These are phyloP conservation scores for Candida mattraensis DNA, from an alignment of 805 yeast genomes.

Conservation along the genomic window DNA sequence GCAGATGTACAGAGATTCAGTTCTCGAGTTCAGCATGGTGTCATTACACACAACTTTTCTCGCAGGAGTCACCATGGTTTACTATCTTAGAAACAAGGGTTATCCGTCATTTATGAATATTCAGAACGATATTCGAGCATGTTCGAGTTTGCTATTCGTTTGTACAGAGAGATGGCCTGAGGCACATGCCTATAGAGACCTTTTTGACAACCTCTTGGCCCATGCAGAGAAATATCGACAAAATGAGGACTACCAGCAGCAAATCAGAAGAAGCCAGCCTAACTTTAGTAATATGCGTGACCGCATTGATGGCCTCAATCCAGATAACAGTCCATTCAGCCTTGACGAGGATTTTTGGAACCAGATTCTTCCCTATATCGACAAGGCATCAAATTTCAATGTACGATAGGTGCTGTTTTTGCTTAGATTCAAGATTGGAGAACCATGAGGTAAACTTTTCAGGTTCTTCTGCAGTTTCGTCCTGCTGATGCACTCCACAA, in stretches of 20 bases:
- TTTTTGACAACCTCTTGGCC: constrained; percentile 27
- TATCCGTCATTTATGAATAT: constrained; percentile 20
- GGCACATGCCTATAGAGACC: constrained; percentile 25
- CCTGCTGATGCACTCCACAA: constrained; percentile 34
- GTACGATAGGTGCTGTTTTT: no score
- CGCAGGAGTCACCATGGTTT: constrained; percentile 29
- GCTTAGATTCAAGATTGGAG: no score
- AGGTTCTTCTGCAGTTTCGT: no score
- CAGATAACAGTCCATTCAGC: no score
- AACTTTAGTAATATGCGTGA: no score
- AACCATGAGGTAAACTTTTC: no score
- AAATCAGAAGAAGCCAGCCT: neutral
- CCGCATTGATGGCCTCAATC: no score
- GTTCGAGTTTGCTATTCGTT: constrained; percentile 27
- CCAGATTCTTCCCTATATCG: constrained; percentile 13
- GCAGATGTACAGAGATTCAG: constrained; percentile 18
- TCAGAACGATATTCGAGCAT: constrained; percentile 27
- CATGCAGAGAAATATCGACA: constrained; percentile 14
- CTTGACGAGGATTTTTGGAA: constrained; percentile 20
- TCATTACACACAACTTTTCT: constrained; percentile 23
- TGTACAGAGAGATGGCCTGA: constrained; percentile 29
- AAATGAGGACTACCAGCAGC: constrained; percentile 2
- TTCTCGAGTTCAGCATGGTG: constrained; percentile 21
- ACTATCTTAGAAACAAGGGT: constrained; percentile 24
- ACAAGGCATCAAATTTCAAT: no score